phyloP scores from a whole-genome alignment of 345 rosid species.

The Citropsis articulata region DNA sequence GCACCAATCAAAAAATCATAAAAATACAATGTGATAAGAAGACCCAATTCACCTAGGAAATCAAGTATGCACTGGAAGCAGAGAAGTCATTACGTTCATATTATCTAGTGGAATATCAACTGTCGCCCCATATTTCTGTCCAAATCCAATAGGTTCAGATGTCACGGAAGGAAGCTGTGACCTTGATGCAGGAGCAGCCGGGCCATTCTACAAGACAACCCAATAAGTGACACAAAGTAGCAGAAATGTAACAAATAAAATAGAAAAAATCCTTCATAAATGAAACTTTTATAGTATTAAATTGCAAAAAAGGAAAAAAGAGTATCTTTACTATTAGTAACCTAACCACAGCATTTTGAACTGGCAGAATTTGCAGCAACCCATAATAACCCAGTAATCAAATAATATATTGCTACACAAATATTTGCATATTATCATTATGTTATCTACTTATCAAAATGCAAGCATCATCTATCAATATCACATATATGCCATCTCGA shows the following conservation, averaged over 20 bases:
- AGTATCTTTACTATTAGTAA: background rate
- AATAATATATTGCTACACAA: background rate
- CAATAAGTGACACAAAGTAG: conserved; percentile 1
- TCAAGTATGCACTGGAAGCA: background rate
- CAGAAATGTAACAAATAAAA: background rate
- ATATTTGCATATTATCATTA: background rate
- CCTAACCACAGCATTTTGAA: background rate
- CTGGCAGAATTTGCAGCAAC: background rate
- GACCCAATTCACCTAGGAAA: background rate
- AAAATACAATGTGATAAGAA: conserved; percentile 16
- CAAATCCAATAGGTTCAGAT: conserved; percentile 58
- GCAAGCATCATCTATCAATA: background rate
- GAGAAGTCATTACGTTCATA: conserved; percentile 52
- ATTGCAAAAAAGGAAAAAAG: background rate
- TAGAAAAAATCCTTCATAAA: background rate
- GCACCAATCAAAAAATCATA: conserved; percentile 9
- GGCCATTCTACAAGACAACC: conserved; percentile 52
- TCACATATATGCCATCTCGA: background rate
- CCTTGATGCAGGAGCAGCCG: conserved; percentile 46
- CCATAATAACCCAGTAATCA: too few relatives aligned
- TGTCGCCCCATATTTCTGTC: conserved; percentile 71
- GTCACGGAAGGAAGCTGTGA: conserved; percentile 52
- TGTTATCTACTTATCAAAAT: background rate
- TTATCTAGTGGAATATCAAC: conserved; percentile 87
- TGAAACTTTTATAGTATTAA: background rate